phyloP scores from a whole-genome alignment of 495 filamentous ascomycete genomes.

The Cenococcum geophilum region DNA sequence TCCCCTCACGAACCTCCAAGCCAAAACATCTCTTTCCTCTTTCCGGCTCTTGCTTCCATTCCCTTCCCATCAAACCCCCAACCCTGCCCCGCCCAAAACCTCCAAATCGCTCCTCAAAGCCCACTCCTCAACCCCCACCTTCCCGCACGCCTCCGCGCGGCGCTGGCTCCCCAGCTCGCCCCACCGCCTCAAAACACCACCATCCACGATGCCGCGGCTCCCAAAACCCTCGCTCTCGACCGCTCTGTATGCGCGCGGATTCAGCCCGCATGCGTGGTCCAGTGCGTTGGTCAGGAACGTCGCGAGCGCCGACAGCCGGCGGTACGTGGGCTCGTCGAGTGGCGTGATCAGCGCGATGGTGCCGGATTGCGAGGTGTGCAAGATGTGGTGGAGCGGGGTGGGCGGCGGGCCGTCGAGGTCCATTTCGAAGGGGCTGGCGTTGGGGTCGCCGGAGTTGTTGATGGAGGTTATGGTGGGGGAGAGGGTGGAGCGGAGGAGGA shows the following conservation, averaged over 20 bases:
- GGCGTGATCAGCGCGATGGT: constrained; percentile 69
- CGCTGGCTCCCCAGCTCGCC: constrained; percentile 62
- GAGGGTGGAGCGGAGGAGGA: constrained; percentile 62
- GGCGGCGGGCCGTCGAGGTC: constrained; percentile 1
- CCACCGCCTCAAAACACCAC: constrained; percentile 56
- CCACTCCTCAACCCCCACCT: constrained; percentile 51
- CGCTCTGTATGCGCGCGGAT: constrained; percentile 69
- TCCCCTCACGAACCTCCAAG: too few relatives aligned
- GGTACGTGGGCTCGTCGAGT: constrained; percentile 72
- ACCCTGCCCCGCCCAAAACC: constrained; percentile 54
- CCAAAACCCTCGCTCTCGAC: constrained; percentile 49
- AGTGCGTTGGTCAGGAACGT: constrained; percentile 70
- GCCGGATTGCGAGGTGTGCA: constrained; percentile 68
- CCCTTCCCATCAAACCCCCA: constrained; percentile 21
- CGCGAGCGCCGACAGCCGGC: constrained; percentile 73
- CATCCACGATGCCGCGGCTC: constrained; percentile 56
- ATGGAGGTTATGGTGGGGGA: constrained; percentile 41
- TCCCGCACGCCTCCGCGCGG: constrained; percentile 60
- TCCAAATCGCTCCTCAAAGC: constrained; percentile 55
- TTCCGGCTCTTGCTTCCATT: too few relatives aligned
- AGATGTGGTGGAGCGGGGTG: constrained; percentile 52
- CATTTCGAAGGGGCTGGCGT: constrained; percentile 35
- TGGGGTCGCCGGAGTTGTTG: constrained; percentile 39
- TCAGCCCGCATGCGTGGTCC: constrained; percentile 70
- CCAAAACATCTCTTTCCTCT: too few relatives aligned